Percentiles rank a stretch among this genome's conserved stretches.
Evolutionary conservation across 345 rosid genomes (phyloP).

Genomic region (Crucihimalaya himalaica): DNA sequence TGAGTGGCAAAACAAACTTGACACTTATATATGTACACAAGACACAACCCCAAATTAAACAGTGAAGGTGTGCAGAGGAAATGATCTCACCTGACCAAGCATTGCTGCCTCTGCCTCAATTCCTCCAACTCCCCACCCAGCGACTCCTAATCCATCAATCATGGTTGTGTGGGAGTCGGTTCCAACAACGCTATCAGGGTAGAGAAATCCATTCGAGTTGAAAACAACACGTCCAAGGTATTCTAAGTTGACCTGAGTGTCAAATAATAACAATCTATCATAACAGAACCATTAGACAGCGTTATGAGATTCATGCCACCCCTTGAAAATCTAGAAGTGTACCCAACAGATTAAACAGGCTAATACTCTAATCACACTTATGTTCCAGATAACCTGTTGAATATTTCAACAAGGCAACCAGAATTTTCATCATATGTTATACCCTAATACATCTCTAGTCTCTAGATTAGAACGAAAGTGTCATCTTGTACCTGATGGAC

Average conservation of each 20-base stretch:
- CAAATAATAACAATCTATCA: slow-evolving; percentile 21
- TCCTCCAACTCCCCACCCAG: slow-evolving; percentile 98
- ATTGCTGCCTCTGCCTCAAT: slow-evolving; percentile 90
- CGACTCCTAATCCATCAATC: slow-evolving; percentile 92
- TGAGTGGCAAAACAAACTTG: slow-evolving; percentile 16
- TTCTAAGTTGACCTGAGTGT: slow-evolving; percentile 78
- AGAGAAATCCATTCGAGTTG: slow-evolving; percentile 66
- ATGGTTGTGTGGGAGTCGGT: slow-evolving; percentile 93
- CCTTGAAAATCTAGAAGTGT: slow-evolving; percentile 1
- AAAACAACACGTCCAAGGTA: slow-evolving; percentile 87
- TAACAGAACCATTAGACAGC: slow-evolving; percentile 16
- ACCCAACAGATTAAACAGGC: slow-evolving; percentile 6
- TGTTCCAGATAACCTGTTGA: background rate
- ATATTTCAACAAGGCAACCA: background rate
- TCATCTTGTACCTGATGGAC: slow-evolving; percentile 67
- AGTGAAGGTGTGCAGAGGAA: slow-evolving; percentile 1
- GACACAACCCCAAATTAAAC: background rate
- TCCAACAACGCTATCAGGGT: slow-evolving; percentile 92
- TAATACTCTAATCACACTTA: slow-evolving; percentile 15
- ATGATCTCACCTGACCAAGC: slow-evolving; percentile 75
- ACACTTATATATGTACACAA: background rate
- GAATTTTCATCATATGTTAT: background rate
- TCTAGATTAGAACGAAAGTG: background rate
- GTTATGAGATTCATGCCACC: slow-evolving; percentile 14
- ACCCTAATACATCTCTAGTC: background rate